Base-by-base conservation (phyloP, 2,329 filamentous ascomycete genomes). In the Juglanconis oblonga region DNA sequence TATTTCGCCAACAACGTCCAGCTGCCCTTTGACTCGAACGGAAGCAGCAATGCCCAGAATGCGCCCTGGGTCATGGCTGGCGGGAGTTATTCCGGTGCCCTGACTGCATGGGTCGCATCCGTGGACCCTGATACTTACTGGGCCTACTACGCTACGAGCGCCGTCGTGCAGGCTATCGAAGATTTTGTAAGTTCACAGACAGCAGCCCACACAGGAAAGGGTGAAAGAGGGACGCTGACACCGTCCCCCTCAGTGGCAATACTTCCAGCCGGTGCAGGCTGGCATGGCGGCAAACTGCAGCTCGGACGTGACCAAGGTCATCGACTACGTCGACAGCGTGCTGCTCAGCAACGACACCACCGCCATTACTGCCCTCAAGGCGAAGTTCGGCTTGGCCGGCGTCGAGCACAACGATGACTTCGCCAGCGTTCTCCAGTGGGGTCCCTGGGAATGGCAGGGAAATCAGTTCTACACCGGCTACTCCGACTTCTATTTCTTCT, bases 241-340 rank as follows among this genome's bases (percentile, higher is more conserved):
- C 3, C 1, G 1, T 1, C 2, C 1, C 6, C 10, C 5, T 7
- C n/a, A 64, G 62, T 85, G 80, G 80, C 74, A 78, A 67, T 86
- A 86, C 66, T 85, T 84, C 67, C 70, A 74, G 8, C 82, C 83
- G 0, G 73, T 85, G 4, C 77, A 79, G 61, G 71, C 80, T 62
- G 82, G 81, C 10, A 82, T 84, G 71, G 79, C 83, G 0, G 65
- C 74, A 67, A 86, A 86, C 72, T 86, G 83, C 74, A 83, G 78
- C 65, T 68, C 69, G 13, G 83, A 86, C 65, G 69, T 86, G 29
- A 68, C 72, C 24, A 68, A 74, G 2, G 81, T 85, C n/a, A 74
- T 85, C 57, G 71, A 80, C 17, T 71, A 85, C 64, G 74, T 86
- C 29, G 82, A 87, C 66, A 72, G 65, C 50, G 75, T 78, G 33